A percentile compares a stretch with the other conserved stretches of the same genome.
These are phyloP conservation scores for Candida methanosorbosa DNA, from an alignment of 805 yeast species.

Conservation along the genomic window DNA sequence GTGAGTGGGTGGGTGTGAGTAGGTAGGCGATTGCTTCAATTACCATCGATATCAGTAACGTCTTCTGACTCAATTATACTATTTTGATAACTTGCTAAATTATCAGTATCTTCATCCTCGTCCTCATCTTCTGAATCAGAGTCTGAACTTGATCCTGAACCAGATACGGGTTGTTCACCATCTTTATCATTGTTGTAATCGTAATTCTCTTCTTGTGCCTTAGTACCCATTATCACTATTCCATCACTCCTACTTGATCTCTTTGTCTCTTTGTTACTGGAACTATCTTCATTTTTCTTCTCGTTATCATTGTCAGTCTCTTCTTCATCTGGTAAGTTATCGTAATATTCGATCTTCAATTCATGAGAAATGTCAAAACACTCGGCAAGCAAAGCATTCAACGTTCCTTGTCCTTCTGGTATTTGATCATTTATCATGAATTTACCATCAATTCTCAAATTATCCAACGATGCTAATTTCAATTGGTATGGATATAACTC, in stretches of 20 bases:
- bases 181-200: constrained; percentile 27
- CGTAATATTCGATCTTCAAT: constrained; percentile 77
- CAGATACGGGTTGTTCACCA: too few species aligned
- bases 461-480: constrained; percentile 86
- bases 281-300: constrained; percentile 11
- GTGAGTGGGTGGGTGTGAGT: too few species aligned
- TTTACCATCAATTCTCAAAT: constrained; percentile 82
- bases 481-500: constrained; percentile 95
- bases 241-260: constrained; percentile 3
- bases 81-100: constrained; percentile 1
- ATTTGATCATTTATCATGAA: constrained; percentile 80
- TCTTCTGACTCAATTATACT: constrained; percentile 2
- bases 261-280: neutral
- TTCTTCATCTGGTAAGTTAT: constrained; percentile 31
- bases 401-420: constrained; percentile 98
- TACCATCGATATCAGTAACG: constrained; percentile 1
- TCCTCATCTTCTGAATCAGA: constrained; percentile 4
- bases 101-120: constrained; percentile 7
- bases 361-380: constrained; percentile 93
- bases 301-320: constrained; percentile 22
- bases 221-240: constrained; percentile 28
- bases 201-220: constrained; percentile 23
- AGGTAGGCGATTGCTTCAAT: too few species aligned
- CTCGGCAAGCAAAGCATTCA: constrained; percentile 83
- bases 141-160: constrained; percentile 5